These are phyloP conservation scores for Ophiosphaerella korrae DNA, from an alignment of 2,329 filamentous ascomycete genomes.

Conservation along the genomic window DNA sequence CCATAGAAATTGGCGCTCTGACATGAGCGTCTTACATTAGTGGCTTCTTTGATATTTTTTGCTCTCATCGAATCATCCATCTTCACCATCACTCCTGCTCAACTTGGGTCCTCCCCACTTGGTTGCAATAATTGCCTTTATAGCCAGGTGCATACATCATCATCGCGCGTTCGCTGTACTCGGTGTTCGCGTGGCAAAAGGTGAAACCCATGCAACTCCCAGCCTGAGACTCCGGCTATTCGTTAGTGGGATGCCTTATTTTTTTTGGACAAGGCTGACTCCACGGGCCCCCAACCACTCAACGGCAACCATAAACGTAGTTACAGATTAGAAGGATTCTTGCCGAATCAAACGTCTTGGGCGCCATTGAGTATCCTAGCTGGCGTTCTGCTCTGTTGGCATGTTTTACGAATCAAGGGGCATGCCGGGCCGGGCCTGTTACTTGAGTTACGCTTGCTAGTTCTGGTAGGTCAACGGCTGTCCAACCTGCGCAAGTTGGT, in stretches of 20 bases:
- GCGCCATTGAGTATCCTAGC: slow-evolving; percentile 4
- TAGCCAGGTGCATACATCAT: too few relatives aligned
- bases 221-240: slow-evolving; percentile 34
- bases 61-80: background rate
- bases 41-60: background rate
- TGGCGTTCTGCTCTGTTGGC: slow-evolving; percentile 11
- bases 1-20: slow-evolving; percentile 15
- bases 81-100: background rate
- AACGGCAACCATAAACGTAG: slow-evolving; percentile 3
- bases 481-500: background rate
- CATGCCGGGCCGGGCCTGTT: slow-evolving; percentile 8
- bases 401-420: slow-evolving; percentile 15
- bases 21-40: slow-evolving; percentile 2
- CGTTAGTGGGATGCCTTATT: slow-evolving; percentile 41
- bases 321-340: slow-evolving; percentile 5
- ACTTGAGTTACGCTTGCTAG: slow-evolving; percentile 5
- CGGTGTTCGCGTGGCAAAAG: slow-evolving; percentile 23
- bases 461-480: slow-evolving; percentile 1
- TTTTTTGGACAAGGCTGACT: slow-evolving; percentile 42
- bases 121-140: background rate
- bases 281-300: slow-evolving; percentile 17
- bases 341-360: slow-evolving; percentile 6
- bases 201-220: slow-evolving; percentile 20
- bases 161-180: background rate
- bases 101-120: background rate